Evolutionary conservation across 257 asterid genomes (phyloP).

Genomic region (Salvia hispanica): DNA sequence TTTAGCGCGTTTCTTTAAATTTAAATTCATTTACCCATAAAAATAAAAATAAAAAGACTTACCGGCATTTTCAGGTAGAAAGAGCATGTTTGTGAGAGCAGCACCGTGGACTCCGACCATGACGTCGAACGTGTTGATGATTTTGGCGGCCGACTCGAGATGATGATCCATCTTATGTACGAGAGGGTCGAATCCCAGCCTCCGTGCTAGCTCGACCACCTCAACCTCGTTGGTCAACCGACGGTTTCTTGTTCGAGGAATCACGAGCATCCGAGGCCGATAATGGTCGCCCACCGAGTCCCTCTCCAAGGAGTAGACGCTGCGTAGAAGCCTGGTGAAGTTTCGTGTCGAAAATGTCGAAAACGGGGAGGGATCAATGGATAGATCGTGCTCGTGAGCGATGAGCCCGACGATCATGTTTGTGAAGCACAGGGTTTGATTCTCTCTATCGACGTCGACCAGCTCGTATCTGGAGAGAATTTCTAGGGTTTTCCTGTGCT

Average conservation of each 20-base stretch:
- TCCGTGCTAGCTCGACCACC: constrained; percentile 28
- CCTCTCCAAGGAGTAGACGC: constrained; percentile 41
- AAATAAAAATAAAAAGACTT: too few species aligned
- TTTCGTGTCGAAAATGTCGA: constrained; percentile 32
- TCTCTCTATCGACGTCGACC: constrained; percentile 41
- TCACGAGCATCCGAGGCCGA: constrained; percentile 48
- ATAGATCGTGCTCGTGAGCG: constrained; percentile 38
- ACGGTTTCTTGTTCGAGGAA: constrained; percentile 45
- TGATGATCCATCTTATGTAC: too few species aligned
- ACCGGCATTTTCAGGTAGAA: too few species aligned
- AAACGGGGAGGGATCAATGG: constrained; percentile 37
- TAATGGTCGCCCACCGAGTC: not conserved
- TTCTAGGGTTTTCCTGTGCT: constrained; percentile 34
- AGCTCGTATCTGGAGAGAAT: constrained; percentile 45
- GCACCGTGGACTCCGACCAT: too few species aligned
- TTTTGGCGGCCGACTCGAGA: too few species aligned
- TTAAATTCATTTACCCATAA: too few species aligned
- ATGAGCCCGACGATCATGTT: constrained; percentile 49
- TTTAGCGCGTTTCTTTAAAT: too few species aligned
- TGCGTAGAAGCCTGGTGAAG: constrained; percentile 47
- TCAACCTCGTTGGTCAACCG: constrained; percentile 36
- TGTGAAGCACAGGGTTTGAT: constrained; percentile 47
- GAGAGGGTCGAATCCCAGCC: not conserved
- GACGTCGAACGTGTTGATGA: too few species aligned
- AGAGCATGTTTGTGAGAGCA: too few species aligned